A percentile compares a stretch with the other conserved stretches of the same genome.
phyloP scores from a whole-genome alignment of 345 rosid species.

The Sisymbrium irio region DNA sequence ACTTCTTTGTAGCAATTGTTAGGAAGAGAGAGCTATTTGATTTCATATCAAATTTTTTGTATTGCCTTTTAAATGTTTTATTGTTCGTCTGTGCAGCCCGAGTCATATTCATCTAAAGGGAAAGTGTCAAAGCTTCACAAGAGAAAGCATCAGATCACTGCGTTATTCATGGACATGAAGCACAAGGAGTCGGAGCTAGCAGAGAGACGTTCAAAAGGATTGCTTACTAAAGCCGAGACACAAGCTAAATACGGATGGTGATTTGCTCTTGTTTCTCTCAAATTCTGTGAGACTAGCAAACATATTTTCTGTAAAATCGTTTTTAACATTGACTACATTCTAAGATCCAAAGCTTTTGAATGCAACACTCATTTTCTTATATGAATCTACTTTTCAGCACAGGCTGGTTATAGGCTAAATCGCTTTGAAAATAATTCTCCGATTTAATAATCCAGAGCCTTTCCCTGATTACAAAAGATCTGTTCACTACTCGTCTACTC shows the following conservation, averaged over 20 bases:
- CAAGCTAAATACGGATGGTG: conserved; percentile 95
- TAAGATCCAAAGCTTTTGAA: conserved; percentile 13
- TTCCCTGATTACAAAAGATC: neutral
- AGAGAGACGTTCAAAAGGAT: conserved; percentile 83
- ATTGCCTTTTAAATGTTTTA: neutral
- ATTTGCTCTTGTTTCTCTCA: conserved; percentile 20
- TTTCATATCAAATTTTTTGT: neutral
- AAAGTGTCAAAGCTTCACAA: conserved; percentile 90
- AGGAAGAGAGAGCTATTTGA: neutral
- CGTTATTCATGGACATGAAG: conserved; percentile 75
- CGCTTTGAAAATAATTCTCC: conserved; percentile 6
- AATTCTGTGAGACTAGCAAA: neutral
- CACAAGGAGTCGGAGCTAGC: conserved; percentile 80
- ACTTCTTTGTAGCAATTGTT: neutral
- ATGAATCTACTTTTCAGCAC: conserved; percentile 8
- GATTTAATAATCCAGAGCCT: neutral
- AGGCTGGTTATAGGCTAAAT: neutral
- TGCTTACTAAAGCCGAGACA: conserved; percentile 85
- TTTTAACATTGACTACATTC: neutral
- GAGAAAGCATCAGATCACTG: conserved; percentile 95
- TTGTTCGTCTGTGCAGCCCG: conserved; percentile 51
- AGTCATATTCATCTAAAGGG: conserved; percentile 59
- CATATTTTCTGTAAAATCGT: conserved; percentile 10
- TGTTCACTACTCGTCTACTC: conserved; percentile 23
- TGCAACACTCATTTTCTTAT: neutral